Percentiles rank a stretch among this genome's conserved stretches.
These are phyloP conservation scores for Obba rivulosa DNA, from an alignment of 768 basidiomycete species.

Conservation along the genomic window DNA sequence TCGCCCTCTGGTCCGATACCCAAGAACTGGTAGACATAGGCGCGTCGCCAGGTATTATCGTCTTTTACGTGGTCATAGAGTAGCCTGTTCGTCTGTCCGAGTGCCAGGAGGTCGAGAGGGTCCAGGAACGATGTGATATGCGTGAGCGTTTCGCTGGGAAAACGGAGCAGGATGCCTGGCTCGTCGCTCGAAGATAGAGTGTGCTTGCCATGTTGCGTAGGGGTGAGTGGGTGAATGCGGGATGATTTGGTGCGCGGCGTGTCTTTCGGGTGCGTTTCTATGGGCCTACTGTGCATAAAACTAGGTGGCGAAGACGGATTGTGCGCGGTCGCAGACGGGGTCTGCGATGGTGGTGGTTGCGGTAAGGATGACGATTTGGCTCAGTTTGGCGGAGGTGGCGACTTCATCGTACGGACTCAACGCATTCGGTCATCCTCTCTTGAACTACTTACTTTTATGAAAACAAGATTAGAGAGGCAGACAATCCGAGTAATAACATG, in stretches of 20 bases:
- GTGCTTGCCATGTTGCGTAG: constrained; percentile 46
- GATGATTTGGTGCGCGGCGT: constrained; percentile 26
- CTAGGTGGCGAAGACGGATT: constrained; percentile 7
- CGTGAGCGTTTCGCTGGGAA: constrained; percentile 70
- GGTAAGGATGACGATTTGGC: constrained; percentile 12
- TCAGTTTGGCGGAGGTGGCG: constrained; percentile 6
- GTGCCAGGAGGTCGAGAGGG: constrained; percentile 53
- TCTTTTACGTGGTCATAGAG: constrained; percentile 65
- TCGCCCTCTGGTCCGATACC: constrained; percentile 62
- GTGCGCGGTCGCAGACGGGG: constrained; percentile 22
- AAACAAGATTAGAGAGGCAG: too few relatives aligned
- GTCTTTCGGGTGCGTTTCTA: constrained; percentile 35
- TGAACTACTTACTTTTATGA: too few relatives aligned
- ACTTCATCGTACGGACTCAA: too few relatives aligned
- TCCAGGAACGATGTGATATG: constrained; percentile 71
- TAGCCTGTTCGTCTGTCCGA: constrained; percentile 46
- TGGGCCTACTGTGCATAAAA: constrained; percentile 70
- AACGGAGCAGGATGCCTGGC: constrained; percentile 35
- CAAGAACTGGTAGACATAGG: constrained; percentile 64
- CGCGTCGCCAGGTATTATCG: constrained; percentile 76
- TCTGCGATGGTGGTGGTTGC: constrained; percentile 27
- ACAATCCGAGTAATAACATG: too few relatives aligned
- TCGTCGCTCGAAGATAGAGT: constrained; percentile 14
- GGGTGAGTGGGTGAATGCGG: constrained; percentile 23
- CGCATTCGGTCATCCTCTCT: too few relatives aligned